A percentile compares a stretch with the other conserved stretches of the same genome.
Evolutionary conservation across 441 rosid species (phyloP).

Genomic region (Erodium moschatum): DNA sequence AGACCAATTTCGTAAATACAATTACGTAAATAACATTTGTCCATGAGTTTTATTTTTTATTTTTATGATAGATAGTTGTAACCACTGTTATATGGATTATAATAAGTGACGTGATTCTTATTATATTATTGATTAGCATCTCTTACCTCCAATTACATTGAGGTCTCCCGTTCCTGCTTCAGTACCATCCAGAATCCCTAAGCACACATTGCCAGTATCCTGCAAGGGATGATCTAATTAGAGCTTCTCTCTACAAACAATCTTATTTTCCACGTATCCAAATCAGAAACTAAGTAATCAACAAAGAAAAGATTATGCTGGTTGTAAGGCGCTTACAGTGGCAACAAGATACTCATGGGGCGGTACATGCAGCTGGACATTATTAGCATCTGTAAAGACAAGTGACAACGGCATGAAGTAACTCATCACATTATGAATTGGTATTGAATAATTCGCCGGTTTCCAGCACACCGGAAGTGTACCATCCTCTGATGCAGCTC

Average conservation of each 20-base stretch:
- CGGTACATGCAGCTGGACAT: conserved; percentile 35
- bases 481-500: conserved; percentile 29
- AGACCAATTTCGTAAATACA: background rate
- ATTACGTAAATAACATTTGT: background rate
- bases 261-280: background rate
- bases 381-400: conserved; percentile 27
- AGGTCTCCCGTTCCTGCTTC: conserved; percentile 29
- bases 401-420: conserved; percentile 41
- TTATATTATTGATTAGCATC: background rate
- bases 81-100: too few species aligned
- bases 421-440: conserved; percentile 31
- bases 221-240: conserved; percentile 22
- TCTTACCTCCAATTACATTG: conserved; percentile 35
- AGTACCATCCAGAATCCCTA: conserved; percentile 47
- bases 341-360: conserved; percentile 49
- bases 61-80: too few species aligned
- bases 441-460: conserved; percentile 33
- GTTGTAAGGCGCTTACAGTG: conserved; percentile 33
- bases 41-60: background rate
- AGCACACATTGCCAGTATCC: conserved; percentile 46
- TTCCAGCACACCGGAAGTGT: conserved; percentile 61
- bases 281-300: background rate
- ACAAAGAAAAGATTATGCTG: background rate
- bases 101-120: background rate
- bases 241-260: background rate